phyloP scores from a whole-genome alignment of 768 basidiomycete species.

The Amanita fuliginea region DNA sequence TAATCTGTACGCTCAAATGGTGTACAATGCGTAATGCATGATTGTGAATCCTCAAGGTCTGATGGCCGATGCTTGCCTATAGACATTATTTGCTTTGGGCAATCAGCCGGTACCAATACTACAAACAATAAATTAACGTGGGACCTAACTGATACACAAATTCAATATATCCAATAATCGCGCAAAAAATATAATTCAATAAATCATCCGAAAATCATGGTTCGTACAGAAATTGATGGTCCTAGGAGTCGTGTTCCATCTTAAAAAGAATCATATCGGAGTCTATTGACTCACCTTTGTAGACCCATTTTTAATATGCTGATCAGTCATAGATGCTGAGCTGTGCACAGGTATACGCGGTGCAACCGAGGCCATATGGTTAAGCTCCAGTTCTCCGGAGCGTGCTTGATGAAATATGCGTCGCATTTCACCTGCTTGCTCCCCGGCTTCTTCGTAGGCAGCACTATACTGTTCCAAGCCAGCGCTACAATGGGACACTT shows the following conservation, averaged over 20 bases:
- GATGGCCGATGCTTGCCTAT: not conserved
- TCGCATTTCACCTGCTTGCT: constrained; percentile 64
- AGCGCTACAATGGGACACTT: constrained; percentile 73
- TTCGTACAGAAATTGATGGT: not conserved
- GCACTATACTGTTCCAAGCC: constrained; percentile 84
- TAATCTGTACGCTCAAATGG: not conserved
- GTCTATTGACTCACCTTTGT: constrained; percentile 13
- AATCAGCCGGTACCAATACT: not conserved
- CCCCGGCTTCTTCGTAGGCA: constrained; percentile 79
- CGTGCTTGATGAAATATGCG: constrained; percentile 32
- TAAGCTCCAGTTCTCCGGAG: constrained; percentile 31
- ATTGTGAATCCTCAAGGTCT: not conserved
- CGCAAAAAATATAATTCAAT: not conserved
- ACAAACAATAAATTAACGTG: constrained; percentile 2
- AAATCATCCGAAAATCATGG: not conserved
- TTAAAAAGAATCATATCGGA: not conserved
- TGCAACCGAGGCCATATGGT: constrained; percentile 33
- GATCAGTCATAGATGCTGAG: constrained; percentile 21
- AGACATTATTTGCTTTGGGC: not conserved
- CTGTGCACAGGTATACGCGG: constrained; percentile 21
- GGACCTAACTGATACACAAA: constrained; percentile 4
- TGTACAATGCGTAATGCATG: not conserved
- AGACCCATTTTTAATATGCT: constrained; percentile 14
- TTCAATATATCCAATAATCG: not conserved
- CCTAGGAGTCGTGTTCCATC: not conserved